Base-by-base conservation (phyloP, 768 basidiomycete genomes). In the Collybia mongolica region DNA sequence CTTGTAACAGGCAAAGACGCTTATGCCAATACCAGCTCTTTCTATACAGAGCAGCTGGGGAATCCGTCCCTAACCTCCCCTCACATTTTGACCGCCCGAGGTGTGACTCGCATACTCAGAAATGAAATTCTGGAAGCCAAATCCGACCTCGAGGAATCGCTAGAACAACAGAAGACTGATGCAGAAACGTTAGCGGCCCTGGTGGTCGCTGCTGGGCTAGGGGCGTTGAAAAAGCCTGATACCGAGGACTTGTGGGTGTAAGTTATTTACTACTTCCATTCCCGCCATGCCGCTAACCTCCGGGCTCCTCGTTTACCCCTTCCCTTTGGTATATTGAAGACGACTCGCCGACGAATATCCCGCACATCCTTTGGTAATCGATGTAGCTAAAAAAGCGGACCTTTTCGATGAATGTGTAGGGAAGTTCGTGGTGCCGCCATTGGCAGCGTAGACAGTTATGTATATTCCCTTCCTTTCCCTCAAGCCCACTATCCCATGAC, bases 41-140 rank as follows among this genome's bases (percentile, higher is more conserved):
- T 91, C 71, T 93, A 88, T 66, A 86, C 86, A 4, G 90, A 93
- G 58, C 90, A 93, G 63, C 71, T 92, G 18, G 88, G 80, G 14
- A 92, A 90, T 62, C 89, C 90, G 2, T 88, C 87, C 11, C 64
- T 91, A 44, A 79, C 84, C 12, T 88, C 86, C 0, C 79, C 86
- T 8, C 83, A 86, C 57, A 71, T 93, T 26, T 76, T 93, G 37
- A 85, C 88, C 18, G 82, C 87, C n/a, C 82, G 90, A 54, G 90
- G 88, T 7, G 79, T 91, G 22, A 84, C 84, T 22, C 84, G 89
- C 39, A 80, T 92, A n/a, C 70, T 93, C 44, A 77, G 85, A 17
- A 86, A 86, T 52, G 88, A 92, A 58, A 69, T 88, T 42, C 68
- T 74, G 19, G 87, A 83, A 48, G 90, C 90, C n/a, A 83, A 82